Conservation (phyloP, 106 monocot species). For the Acorus calamus region DNA sequence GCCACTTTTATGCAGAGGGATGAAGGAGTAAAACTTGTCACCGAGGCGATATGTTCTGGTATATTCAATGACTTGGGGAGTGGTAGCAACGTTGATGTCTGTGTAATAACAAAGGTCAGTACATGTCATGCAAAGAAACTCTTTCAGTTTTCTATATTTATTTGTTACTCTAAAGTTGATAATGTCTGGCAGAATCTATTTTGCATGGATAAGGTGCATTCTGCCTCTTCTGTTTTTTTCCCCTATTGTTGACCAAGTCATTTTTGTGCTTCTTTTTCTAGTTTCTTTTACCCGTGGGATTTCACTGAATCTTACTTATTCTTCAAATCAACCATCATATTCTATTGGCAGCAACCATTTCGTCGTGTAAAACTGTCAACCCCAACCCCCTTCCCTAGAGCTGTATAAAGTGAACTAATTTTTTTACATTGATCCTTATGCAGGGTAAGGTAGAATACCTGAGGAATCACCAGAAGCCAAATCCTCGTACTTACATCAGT, state of each 20-base stretch:
- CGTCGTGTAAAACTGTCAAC: too few relatives aligned
- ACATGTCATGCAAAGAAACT: neutral
- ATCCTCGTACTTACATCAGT: constrained; percentile 64
- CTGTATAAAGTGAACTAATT: neutral
- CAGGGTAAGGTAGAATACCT: constrained; percentile 58
- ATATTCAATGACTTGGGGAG: constrained; percentile 96
- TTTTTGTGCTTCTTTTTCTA: neutral
- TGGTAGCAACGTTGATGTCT: constrained; percentile 92
- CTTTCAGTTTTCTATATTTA: too few relatives aligned
- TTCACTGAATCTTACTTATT: too few relatives aligned
- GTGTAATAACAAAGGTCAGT: constrained; percentile 79
- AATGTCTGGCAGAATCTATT: too few relatives aligned
- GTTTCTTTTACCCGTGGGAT: neutral
- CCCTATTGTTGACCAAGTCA: neutral
- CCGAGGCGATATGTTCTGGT: constrained; percentile 79
- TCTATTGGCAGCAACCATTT: too few relatives aligned
- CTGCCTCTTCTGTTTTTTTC: neutral
- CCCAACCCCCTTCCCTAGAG: too few relatives aligned
- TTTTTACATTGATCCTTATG: neutral
- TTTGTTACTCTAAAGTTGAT: too few relatives aligned
- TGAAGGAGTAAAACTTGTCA: constrained; percentile 69
- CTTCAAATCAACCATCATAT: too few relatives aligned
- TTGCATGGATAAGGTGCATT: too few relatives aligned
- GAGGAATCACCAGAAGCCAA: constrained; percentile 61
- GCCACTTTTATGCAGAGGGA: constrained; percentile 51